Percentiles rank a stretch among this genome's conserved stretches.
Conservation (phyloP, 75 land plant species). For the Cryptomeria japonica region DNA sequence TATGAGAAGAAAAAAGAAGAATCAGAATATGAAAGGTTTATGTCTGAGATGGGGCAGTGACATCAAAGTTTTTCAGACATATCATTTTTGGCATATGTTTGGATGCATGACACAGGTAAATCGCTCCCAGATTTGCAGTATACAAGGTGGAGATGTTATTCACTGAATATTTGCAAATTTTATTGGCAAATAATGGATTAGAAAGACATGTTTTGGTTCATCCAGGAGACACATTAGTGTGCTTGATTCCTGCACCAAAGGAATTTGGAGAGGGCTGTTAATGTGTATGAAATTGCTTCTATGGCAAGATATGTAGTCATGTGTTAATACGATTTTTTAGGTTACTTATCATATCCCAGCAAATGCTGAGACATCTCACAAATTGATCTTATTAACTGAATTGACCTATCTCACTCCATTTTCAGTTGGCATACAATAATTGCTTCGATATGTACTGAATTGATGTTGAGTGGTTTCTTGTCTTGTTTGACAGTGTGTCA, state of each 20-base stretch:
- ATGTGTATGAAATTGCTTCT: neutral
- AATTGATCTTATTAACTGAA: neutral
- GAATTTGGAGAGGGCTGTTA: neutral
- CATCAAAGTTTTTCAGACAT: neutral
- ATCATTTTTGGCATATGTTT: neutral
- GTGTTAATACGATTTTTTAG: neutral
- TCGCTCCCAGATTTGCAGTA: neutral
- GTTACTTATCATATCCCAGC: neutral
- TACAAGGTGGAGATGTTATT: neutral
- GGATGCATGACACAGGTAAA: neutral
- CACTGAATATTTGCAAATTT: neutral
- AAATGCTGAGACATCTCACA: neutral
- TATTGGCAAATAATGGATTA: neutral
- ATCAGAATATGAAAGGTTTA: conserved; percentile 1
- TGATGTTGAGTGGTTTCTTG: neutral
- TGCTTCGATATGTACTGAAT: neutral
- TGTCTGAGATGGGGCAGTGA: conserved; percentile 3
- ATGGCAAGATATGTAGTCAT: neutral
- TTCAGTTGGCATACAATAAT: neutral
- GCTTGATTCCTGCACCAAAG: neutral
- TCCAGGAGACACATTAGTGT: neutral
- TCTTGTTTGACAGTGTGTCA: neutral
- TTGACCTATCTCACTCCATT: neutral
- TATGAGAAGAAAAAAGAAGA: neutral
- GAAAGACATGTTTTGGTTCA: neutral